phyloP scores from a whole-genome alignment of 2,329 filamentous ascomycete species.

The Didymellaceae sp. region DNA sequence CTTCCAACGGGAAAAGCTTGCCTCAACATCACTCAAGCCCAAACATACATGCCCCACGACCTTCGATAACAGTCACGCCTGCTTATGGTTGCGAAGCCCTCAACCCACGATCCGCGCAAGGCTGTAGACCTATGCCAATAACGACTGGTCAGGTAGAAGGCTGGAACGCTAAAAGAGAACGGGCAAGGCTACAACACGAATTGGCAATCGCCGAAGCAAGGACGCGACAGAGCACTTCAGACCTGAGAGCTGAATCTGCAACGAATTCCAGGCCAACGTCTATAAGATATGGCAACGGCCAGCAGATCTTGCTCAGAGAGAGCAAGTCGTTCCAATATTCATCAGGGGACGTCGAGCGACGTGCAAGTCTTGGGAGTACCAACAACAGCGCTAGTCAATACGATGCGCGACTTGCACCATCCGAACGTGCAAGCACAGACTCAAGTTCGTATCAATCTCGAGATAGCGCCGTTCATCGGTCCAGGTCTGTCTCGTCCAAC shows the following conservation, averaged over 20 bases:
- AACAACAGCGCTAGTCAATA: slow-evolving; percentile 1
- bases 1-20: slow-evolving; percentile 26
- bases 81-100: slow-evolving; percentile 7
- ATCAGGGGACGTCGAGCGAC: slow-evolving; percentile 7
- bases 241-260: slow-evolving; percentile 6
- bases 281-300: slow-evolving; percentile 15
- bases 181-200: slow-evolving; percentile 25
- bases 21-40: slow-evolving; percentile 17
- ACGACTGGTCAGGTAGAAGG: slow-evolving; percentile 13
- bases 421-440: slow-evolving; percentile 20
- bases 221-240: slow-evolving; percentile 17
- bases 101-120: slow-evolving; percentile 3
- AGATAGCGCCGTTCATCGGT: slow-evolving; percentile 18
- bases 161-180: slow-evolving; percentile 30
- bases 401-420: slow-evolving; percentile 8
- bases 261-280: slow-evolving; percentile 14
- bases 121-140: not conserved
- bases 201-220: slow-evolving; percentile 21
- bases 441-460: slow-evolving; percentile 21
- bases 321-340: slow-evolving; percentile 17
- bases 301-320: slow-evolving; percentile 27
- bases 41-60: slow-evolving; percentile 1
- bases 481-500: slow-evolving; percentile 22
- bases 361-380: slow-evolving; percentile 13
- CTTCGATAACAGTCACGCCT: slow-evolving; percentile 8